Percentiles rank a stretch among this genome's conserved stretches.
Evolutionary conservation across 1,284 basidiomycete species (phyloP).

Genomic region (Naganishia sp.): DNA sequence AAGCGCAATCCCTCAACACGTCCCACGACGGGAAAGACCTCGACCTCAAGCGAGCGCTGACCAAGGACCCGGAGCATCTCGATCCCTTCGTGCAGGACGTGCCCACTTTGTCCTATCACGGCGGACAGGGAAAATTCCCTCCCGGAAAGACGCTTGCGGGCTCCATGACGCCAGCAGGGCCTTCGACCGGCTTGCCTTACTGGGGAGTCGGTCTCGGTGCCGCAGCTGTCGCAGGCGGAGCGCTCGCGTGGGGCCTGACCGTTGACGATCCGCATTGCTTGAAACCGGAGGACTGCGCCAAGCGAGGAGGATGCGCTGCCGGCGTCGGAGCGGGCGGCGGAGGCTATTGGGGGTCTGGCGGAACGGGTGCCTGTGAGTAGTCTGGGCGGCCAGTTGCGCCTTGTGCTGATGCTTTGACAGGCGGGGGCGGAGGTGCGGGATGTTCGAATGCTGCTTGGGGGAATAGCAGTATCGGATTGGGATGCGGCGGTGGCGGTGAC

Average conservation of each 20-base stretch:
- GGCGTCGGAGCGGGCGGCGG: conserved; percentile 8
- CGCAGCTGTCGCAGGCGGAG: conserved; percentile 8
- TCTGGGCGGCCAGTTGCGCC: background rate
- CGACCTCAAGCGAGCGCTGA: conserved; percentile 11
- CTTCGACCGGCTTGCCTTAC: conserved; percentile 4
- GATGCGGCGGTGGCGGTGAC: background rate
- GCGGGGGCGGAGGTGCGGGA: background rate
- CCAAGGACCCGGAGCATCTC: conserved; percentile 13
- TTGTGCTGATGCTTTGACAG: background rate
- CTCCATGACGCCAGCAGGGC: background rate
- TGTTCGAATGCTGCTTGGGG: background rate
- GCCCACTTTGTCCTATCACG: conserved; percentile 6
- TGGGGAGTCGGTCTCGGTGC: conserved; percentile 13
- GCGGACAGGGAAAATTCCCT: background rate
- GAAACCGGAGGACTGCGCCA: background rate
- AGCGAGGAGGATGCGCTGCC: conserved; percentile 15
- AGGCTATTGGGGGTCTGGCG: conserved; percentile 10
- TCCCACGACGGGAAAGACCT: background rate
- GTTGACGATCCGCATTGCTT: conserved; percentile 2
- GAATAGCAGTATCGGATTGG: background rate
- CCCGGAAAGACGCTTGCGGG: background rate
- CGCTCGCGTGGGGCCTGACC: conserved; percentile 6
- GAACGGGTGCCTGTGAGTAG: conserved; percentile 12
- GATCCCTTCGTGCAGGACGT: conserved; percentile 20
- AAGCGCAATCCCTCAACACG: background rate